phyloP scores from a whole-genome alignment of 2,329 filamentous ascomycete species.

The Sphaceloma murrayae region DNA sequence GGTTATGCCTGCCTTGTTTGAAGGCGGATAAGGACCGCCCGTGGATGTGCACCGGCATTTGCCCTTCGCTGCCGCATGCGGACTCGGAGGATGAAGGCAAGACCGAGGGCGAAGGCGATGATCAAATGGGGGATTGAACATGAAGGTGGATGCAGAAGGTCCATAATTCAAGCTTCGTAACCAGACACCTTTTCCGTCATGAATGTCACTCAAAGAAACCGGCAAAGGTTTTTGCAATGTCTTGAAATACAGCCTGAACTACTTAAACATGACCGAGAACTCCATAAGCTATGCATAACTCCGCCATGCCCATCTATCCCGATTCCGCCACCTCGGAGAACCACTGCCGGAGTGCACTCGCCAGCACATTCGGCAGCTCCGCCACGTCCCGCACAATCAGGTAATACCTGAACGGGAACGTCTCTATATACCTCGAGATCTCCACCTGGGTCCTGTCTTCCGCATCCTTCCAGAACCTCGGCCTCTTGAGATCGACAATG shows the following conservation, averaged over 20 bases:
- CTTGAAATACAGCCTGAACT: too few relatives aligned
- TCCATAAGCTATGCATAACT: background rate
- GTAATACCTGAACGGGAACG: conserved; percentile 95
- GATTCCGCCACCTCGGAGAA: conserved; percentile 62
- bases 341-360: conserved; percentile 86
- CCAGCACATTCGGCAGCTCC: conserved; percentile 81
- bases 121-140: too few relatives aligned
- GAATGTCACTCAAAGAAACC: too few relatives aligned
- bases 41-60: too few relatives aligned
- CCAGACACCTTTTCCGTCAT: too few relatives aligned
- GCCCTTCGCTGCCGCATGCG: too few relatives aligned
- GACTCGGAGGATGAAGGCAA: too few relatives aligned
- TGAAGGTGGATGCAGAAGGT: too few relatives aligned
- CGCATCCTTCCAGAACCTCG: conserved; percentile 63
- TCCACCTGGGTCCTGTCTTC: conserved; percentile 58
- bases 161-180: too few relatives aligned
- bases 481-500: conserved; percentile 82
- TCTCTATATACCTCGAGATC: conserved; percentile 86
- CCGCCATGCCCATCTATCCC: conserved; percentile 16
- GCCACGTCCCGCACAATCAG: conserved; percentile 85
- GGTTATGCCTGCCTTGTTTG: background rate
- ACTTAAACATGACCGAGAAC: background rate
- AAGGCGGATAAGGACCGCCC: background rate
- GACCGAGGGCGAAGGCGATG: too few relatives aligned
- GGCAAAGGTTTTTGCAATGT: too few relatives aligned